These are phyloP conservation scores for Hirsutella thompsonii DNA, from an alignment of 2,329 filamentous ascomycete genomes.

Conservation along the genomic window DNA sequence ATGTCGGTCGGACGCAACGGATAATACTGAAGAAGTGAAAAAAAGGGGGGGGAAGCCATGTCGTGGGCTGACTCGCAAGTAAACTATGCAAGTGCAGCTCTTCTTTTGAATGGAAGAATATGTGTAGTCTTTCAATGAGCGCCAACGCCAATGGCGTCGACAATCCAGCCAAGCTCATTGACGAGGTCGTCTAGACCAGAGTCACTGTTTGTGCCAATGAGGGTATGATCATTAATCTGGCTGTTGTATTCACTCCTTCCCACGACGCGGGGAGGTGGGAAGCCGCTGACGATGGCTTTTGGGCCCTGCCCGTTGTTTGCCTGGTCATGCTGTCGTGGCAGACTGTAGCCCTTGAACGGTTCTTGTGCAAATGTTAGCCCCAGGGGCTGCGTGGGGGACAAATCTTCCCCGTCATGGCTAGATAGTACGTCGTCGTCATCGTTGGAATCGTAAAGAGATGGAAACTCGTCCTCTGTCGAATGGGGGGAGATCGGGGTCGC, in stretches of 20 bases:
- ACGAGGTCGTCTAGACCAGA: constrained; percentile 26
- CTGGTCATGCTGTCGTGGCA: constrained; percentile 23
- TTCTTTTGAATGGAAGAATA: too few relatives aligned
- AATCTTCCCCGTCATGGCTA: constrained; percentile 22
- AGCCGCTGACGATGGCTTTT: constrained; percentile 3
- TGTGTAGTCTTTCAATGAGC: constrained; percentile 6
- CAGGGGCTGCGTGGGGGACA: constrained; percentile 12
- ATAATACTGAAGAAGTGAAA: too few relatives aligned
- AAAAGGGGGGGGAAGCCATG: too few relatives aligned
- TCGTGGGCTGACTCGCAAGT: too few relatives aligned
- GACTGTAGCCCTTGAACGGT: constrained; percentile 28
- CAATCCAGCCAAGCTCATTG: constrained; percentile 39
- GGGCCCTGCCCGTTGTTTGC: constrained; percentile 5
- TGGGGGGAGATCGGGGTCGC: constrained; percentile 23
- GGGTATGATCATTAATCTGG: constrained; percentile 9
- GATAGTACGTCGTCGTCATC: constrained; percentile 26
- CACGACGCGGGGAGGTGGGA: constrained; percentile 14
- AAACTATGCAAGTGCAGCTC: too few relatives aligned
- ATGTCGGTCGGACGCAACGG: too few relatives aligned
- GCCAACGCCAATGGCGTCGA: constrained; percentile 28
- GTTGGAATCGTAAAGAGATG: constrained; percentile 33
- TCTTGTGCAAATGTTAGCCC: constrained; percentile 7
- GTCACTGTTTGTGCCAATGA: constrained; percentile 22
- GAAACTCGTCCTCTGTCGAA: constrained; percentile 26
- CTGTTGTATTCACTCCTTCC: constrained; percentile 9